Conservation (phyloP, 345 rosid species). For the Eucalyptus pauciflora region DNA sequence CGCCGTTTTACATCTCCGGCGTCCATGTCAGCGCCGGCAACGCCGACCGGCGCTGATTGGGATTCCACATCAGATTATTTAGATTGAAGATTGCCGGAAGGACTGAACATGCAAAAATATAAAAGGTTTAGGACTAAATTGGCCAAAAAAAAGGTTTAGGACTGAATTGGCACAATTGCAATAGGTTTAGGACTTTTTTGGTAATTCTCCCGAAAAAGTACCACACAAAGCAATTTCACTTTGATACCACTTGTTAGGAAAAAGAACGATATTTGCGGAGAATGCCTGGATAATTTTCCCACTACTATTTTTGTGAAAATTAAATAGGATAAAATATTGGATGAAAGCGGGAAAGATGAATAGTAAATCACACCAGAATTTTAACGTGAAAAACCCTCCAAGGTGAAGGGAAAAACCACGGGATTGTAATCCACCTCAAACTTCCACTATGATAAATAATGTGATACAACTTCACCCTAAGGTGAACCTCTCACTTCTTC, state of each 20-base stretch:
- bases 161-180: too few species aligned
- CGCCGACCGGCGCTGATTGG: too few species aligned
- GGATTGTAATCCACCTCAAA: not conserved
- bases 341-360: not conserved
- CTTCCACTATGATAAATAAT: not conserved
- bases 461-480: too few species aligned
- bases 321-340: not conserved
- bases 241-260: not conserved
- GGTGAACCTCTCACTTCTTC: too few species aligned
- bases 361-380: not conserved
- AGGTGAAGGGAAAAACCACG: not conserved
- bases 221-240: not conserved
- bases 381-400: not conserved
- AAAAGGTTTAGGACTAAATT: too few species aligned
- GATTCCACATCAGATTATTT: too few species aligned
- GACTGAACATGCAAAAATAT: too few species aligned
- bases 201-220: not conserved
- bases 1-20: too few species aligned
- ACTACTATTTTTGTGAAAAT: not conserved
- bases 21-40: too few species aligned
- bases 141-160: too few species aligned
- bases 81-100: too few species aligned
- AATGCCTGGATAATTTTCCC: not conserved
- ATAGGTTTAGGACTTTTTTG: too few species aligned
- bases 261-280: rapidly evolving